Conservation (phyloP, 129 eudicot genomes). For the Chrysanthemum lavandulifolium region DNA sequence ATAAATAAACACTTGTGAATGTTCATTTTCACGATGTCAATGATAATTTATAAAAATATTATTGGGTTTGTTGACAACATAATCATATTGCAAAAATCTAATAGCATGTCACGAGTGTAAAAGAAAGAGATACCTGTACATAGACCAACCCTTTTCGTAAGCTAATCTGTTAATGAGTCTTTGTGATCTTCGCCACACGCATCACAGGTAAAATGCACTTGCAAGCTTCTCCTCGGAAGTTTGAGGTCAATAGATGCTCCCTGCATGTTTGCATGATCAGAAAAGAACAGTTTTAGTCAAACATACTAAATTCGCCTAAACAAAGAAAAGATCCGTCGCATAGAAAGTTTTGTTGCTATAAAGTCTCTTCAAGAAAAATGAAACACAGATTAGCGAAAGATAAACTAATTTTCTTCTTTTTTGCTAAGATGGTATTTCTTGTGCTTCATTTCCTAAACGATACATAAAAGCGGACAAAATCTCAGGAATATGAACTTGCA, state of each 20-base stretch:
- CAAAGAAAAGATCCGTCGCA: too few species aligned
- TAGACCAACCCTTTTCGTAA: slow-evolving; percentile 87
- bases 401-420: too few species aligned
- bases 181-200: slow-evolving; percentile 79
- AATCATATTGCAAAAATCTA: too few species aligned
- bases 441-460: too few species aligned
- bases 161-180: slow-evolving; percentile 83
- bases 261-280: slow-evolving; percentile 35
- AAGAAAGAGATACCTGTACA: slow-evolving; percentile 60
- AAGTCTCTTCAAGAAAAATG: too few species aligned
- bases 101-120: not conserved
- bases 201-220: slow-evolving; percentile 76
- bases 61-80: too few species aligned
- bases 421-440: too few species aligned
- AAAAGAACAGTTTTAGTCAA: slow-evolving; percentile 8
- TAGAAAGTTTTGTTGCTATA: too few species aligned
- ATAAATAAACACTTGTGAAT: not conserved
- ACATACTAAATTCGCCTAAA: not conserved
- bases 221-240: slow-evolving; percentile 88
- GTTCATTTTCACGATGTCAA: too few species aligned
- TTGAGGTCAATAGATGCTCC: slow-evolving; percentile 62
- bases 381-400: too few species aligned
- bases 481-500: not conserved
- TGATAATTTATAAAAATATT: too few species aligned
- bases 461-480: not conserved